Evolutionary conservation across 441 rosid genomes (phyloP).

Genomic region (Codiaeum variegatum): DNA sequence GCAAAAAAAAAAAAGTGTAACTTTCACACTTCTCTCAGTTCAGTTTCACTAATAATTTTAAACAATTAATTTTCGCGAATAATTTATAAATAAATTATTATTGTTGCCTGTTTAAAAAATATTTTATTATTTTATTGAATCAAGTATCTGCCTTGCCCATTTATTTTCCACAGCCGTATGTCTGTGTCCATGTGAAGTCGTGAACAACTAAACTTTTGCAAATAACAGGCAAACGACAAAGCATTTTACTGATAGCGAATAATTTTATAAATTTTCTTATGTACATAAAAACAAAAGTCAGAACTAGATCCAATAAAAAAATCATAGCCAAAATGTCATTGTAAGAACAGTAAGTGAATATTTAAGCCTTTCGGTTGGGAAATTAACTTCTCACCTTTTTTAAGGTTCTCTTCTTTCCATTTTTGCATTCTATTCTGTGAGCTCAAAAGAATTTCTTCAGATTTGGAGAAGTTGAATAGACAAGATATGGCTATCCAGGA

Average conservation of each 20-base stretch:
- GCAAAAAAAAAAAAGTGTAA: no score
- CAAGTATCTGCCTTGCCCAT: no score
- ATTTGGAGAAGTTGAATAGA: slow-evolving; percentile 4
- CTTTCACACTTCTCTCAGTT: no score
- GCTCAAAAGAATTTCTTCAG: slow-evolving; percentile 12
- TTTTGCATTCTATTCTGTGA: slow-evolving; percentile 14
- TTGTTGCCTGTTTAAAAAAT: no score
- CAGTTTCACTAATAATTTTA: no score
- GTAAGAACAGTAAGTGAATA: neutral
- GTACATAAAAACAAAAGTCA: neutral
- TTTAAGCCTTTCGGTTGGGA: neutral
- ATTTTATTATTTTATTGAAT: no score
- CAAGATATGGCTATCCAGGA: slow-evolving; percentile 38
- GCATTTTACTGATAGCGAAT: neutral
- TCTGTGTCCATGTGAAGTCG: slow-evolving; percentile 7
- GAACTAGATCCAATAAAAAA: neutral
- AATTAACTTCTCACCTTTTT: neutral
- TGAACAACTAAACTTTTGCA: neutral
- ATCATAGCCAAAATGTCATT: neutral
- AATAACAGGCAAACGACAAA: neutral
- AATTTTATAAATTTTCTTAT: neutral
- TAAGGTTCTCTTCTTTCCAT: slow-evolving; percentile 10
- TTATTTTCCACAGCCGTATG: slow-evolving; percentile 4
- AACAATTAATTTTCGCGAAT: no score
- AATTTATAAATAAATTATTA: no score